phyloP scores from a whole-genome alignment of 305 asterid species.

The Striga hermonthica region DNA sequence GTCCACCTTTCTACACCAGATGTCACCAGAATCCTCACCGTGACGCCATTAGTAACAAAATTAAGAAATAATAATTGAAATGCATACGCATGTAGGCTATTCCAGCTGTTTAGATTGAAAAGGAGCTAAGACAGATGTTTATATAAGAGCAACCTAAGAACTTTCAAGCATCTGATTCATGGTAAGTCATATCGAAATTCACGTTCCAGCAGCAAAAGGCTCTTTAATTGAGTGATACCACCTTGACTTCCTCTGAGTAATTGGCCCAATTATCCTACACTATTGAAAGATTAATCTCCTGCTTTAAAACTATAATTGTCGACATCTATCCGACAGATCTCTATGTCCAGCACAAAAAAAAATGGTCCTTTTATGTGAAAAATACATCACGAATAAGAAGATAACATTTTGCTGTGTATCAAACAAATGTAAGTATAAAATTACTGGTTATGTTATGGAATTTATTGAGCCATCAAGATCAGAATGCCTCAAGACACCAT shows the following conservation, averaged over 20 bases:
- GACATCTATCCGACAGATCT: slow-evolving; percentile 4
- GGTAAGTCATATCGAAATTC: slow-evolving; percentile 17
- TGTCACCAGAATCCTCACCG: background rate
- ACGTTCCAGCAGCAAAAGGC: background rate
- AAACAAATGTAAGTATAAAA: slow-evolving; percentile 5
- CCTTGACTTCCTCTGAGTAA: slow-evolving; percentile 21
- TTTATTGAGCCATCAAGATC: slow-evolving; percentile 1
- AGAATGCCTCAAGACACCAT: slow-evolving; percentile 5
- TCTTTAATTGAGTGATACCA: slow-evolving; percentile 4
- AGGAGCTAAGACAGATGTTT: background rate
- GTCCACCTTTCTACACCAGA: slow-evolving; percentile 5
- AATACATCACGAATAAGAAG: background rate
- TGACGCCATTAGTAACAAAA: slow-evolving; percentile 10
- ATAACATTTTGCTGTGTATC: background rate
- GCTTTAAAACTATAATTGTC: background rate
- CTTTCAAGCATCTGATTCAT: slow-evolving; percentile 18
- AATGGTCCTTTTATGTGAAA: slow-evolving; percentile 13
- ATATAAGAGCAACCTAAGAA: slow-evolving; percentile 7
- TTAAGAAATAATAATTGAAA: background rate
- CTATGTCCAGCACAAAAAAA: slow-evolving; percentile 18
- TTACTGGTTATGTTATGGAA: slow-evolving; percentile 18
- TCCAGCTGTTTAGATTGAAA: background rate
- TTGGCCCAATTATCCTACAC: slow-evolving; percentile 15
- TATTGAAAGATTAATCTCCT: slow-evolving; percentile 19
- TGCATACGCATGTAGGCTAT: background rate